Conservation (phyloP, 495 filamentous ascomycete genomes). For the Neurospora sp. region DNA sequence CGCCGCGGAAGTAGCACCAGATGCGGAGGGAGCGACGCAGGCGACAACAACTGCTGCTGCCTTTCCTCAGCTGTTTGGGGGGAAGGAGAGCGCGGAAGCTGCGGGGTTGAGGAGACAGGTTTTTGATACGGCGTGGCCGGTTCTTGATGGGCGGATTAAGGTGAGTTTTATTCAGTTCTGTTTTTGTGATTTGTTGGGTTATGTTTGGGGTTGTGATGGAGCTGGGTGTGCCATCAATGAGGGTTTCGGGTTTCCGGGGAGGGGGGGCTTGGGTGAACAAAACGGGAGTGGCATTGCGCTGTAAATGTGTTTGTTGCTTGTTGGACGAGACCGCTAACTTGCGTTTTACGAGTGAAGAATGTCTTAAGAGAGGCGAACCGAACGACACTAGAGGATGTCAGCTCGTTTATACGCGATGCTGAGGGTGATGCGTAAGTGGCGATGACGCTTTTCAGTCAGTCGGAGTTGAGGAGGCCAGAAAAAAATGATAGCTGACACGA, state of each 20-base stretch:
- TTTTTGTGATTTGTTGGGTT: background rate
- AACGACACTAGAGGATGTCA: constrained; percentile 51
- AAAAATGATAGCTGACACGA: no score
- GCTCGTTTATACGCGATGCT: constrained; percentile 51
- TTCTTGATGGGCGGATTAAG: constrained; percentile 58
- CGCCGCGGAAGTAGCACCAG: background rate
- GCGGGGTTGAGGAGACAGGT: constrained; percentile 46
- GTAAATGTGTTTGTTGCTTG: background rate
- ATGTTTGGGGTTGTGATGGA: background rate
- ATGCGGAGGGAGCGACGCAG: background rate
- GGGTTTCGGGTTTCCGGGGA: background rate
- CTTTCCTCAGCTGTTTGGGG: constrained; percentile 55
- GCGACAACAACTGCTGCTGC: constrained; percentile 5
- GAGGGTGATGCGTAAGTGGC: constrained; percentile 23
- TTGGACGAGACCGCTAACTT: constrained; percentile 18
- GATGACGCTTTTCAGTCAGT: constrained; percentile 5
- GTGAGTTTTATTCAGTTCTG: constrained; percentile 28
- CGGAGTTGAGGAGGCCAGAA: no score
- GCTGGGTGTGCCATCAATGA: background rate
- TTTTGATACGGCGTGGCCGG: constrained; percentile 58
- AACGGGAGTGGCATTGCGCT: background rate
- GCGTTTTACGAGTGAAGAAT: constrained; percentile 5
- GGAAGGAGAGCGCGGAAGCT: constrained; percentile 44
- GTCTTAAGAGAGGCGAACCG: constrained; percentile 56
- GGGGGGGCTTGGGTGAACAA: background rate